Conservation (phyloP, 2,329 filamentous ascomycete species). For the Helotiales sp. region DNA sequence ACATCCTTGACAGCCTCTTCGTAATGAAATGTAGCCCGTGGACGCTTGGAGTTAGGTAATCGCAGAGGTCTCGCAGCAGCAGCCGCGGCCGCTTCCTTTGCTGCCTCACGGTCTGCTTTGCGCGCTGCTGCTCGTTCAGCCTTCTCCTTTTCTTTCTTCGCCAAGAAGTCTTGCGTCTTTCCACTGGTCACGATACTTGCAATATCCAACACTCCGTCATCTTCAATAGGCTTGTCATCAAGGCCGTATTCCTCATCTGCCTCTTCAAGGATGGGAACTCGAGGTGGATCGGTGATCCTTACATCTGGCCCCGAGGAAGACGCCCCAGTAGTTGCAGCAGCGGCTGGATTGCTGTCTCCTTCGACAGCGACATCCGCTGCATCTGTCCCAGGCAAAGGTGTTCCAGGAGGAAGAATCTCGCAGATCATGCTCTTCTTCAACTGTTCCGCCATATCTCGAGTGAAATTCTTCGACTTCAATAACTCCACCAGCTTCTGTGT, state of each 20-base stretch:
- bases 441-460: constrained; percentile 71
- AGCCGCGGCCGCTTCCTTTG: constrained; percentile 56
- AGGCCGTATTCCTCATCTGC: constrained; percentile 46
- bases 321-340: constrained; percentile 42
- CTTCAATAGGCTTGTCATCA: constrained; percentile 53
- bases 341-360: constrained; percentile 40
- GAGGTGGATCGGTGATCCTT: constrained; percentile 41
- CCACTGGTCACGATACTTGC: constrained; percentile 84
- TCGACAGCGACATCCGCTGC: constrained; percentile 55
- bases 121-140: constrained; percentile 65
- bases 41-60: constrained; percentile 74
- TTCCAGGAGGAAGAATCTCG: constrained; percentile 66
- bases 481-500: constrained; percentile 74
- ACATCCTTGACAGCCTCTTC: constrained; percentile 62
- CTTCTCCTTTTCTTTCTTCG: constrained; percentile 83
- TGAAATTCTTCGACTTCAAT: constrained; percentile 64
- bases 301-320: constrained; percentile 43
- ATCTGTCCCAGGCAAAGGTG: constrained; percentile 51
- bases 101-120: constrained; percentile 62
- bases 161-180: constrained; percentile 80
- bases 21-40: constrained; percentile 73
- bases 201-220: constrained; percentile 80
- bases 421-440: constrained; percentile 70
- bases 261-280: constrained; percentile 31
- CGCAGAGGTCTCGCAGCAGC: constrained; percentile 60